phyloP scores from a whole-genome alignment of 106 monocot species.

The Vanilla planifolia region DNA sequence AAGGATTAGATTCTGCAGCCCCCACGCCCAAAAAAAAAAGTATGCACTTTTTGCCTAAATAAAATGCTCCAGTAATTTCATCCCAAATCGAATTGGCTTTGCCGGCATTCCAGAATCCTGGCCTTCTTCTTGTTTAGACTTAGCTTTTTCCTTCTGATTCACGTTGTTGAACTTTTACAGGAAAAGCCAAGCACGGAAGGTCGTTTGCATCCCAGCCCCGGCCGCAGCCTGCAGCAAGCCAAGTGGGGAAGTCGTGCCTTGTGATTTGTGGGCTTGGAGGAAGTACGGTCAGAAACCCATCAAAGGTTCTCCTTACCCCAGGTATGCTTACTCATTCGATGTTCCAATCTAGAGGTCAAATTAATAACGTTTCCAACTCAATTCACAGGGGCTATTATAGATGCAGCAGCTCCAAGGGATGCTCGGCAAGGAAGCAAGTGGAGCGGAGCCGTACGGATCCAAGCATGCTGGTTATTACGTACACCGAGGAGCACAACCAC shows the following conservation, averaged over 20 bases:
- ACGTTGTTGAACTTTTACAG: conserved; percentile 17
- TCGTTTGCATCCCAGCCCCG: conserved; percentile 94
- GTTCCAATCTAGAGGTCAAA: no score
- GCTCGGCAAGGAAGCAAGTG: conserved; percentile 95
- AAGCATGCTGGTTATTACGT: conserved; percentile 94
- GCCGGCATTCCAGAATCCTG: background rate
- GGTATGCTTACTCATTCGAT: conserved; percentile 1
- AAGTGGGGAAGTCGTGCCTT: conserved; percentile 79
- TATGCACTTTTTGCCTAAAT: background rate
- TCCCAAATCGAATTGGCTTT: background rate
- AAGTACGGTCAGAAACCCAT: conserved; percentile 14
- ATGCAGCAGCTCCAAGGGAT: conserved; percentile 97
- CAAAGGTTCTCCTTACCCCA: conserved; percentile 13
- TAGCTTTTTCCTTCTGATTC: background rate
- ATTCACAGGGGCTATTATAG: conserved; percentile 88
- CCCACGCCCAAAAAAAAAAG: background rate
- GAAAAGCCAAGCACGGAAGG: conserved; percentile 91
- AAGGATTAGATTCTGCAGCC: background rate
- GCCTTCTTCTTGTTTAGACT: background rate
- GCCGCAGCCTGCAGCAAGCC: conserved; percentile 38
- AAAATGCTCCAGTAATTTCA: background rate
- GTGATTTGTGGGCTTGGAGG: conserved; percentile 48
- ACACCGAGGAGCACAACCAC: conserved; percentile 96
- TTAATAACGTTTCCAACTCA: no score
- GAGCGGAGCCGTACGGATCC: conserved; percentile 89